Evolutionary conservation across 352 stramenopile species (phyloP).

Genomic region (Hyaloperonospora arabidopsidis): DNA sequence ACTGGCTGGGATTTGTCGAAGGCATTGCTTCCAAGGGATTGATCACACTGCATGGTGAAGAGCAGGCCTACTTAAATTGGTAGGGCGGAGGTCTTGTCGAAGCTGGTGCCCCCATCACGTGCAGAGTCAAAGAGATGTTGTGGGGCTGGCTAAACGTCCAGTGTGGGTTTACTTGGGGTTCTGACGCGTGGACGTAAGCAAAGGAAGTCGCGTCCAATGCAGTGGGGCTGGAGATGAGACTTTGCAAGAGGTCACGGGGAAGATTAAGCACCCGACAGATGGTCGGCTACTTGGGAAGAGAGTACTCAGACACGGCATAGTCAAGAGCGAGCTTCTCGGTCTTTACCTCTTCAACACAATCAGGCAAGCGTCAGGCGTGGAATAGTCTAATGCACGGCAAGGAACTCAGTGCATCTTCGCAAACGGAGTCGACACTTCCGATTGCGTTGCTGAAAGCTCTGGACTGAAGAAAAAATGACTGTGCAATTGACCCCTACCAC

Average conservation of each 20-base stretch:
- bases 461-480: no score
- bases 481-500: background rate
- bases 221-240: conserved; percentile 49
- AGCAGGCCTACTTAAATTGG: conserved; percentile 53
- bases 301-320: conserved; percentile 37
- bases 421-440: no score
- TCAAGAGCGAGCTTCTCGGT: conserved; percentile 59
- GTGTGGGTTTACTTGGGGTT: conserved; percentile 49
- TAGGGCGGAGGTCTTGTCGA: conserved; percentile 49
- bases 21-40: conserved; percentile 35
- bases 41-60: conserved; percentile 22
- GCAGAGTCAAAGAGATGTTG: conserved; percentile 46
- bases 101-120: conserved; percentile 32
- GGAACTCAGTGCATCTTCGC: no score
- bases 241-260: conserved; percentile 44
- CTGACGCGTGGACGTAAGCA: conserved; percentile 41
- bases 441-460: no score
- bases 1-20: conserved; percentile 63
- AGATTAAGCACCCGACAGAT: conserved; percentile 43
- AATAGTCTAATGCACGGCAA: no score
- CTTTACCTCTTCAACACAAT: conserved; percentile 6
- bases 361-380: no score
- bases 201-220: conserved; percentile 25
- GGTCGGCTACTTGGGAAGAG: conserved; percentile 50
- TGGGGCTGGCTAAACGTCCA: conserved; percentile 68